Evolutionary conservation across 164 flowering plant genomes (phyloP), one percentile per base, ranked within the genome.

Genomic region (Piper longum): DNA sequence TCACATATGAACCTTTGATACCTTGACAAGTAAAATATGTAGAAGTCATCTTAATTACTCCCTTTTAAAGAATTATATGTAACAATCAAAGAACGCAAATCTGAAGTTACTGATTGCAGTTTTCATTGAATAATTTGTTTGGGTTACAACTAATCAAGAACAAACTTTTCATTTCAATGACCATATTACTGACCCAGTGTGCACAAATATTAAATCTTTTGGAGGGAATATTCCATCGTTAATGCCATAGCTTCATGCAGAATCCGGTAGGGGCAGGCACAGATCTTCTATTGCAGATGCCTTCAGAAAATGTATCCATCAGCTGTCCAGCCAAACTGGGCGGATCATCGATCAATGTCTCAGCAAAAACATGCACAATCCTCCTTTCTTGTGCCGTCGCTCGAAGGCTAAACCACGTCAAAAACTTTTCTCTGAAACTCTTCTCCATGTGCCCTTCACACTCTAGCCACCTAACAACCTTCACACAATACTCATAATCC

Each of bases 391-490:
- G 82, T 0, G 78, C 73, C 3, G 84, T 87, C 14, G 97, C 96
- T 64, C 82, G 75, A 69, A 95, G 72, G 74, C 95, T 87, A 74
- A 84, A 91, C 99, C 99, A 95, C 9, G 99, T 87, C 62, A 95
- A 72, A 66, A 95, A 91, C 67, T 88, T 91, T 76, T 79, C 85
- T 69, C 99, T 71, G 67, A 95, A 95, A 68, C 74, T 76, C 71
- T 76, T 82, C 67, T 81, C 89, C 0, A 95, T 71, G 54, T 85
- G 85, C 9, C 99, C 97, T 36, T 89, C 83, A 44, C 91, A 85
- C 57, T 95, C 99, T 66, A 95, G 64, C 80, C 82, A 70, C 73
- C 95, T 76, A 59, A 95, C 76, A 45, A 83, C 77, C 75, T 86
- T 87, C 72, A 95, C 99, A 59, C 78, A 85, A 54, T 82, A 79